Base-by-base conservation (phyloP, 2,329 filamentous ascomycete species). In the Lizonia empirigonia region DNA sequence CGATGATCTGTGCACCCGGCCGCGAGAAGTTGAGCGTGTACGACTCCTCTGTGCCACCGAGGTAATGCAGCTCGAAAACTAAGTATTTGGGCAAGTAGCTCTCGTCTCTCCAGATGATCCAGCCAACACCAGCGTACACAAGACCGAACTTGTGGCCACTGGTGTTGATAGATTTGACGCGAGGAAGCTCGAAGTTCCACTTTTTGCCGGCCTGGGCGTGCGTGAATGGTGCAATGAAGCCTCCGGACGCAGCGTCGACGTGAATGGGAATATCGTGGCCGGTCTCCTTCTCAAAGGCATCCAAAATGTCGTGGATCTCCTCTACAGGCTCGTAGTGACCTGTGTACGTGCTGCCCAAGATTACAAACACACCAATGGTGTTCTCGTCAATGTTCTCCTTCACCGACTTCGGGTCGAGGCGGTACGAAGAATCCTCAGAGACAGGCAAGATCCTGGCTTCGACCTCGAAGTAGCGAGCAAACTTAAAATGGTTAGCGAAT, bases 301-400 rank as follows among this genome's bases (percentile, higher is more conserved):
- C 85, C 2, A 90, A 75, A 10, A 89, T 80, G 15, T 84, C 78
- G 16, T 82, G 83, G 16, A 90, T 81, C 62, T 85, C 83, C 66
- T 88, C 83, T 0, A 90, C 86, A 0, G 86, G 85, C 70, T 90
- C 87, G 56, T 86, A 90, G 64, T 90, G 85, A 0, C 87, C 87
- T 0, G 87, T 90, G 59, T 90, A 90, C 0, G 87, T 90, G 41
- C 81, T 85, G 3, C 87, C 87, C 5, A 90, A 64, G 44, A 90
- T 90, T 0, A 87, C 84, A 63, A 88, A 90, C 0, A 90, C 76
- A n/a, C 87, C 87, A 59, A 90, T 89, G 0, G 87, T 90, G 59
- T 90, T 90, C 71, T 90, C 87, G 55, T 90, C 86, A 26, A 90
- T 80, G 56, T 87, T 86, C 60, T 89, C 68, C 62, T 80, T 83